Percentiles rank a stretch among this genome's conserved stretches.
phyloP scores from a whole-genome alignment of 306 rosid species.

The Prunus mira region DNA sequence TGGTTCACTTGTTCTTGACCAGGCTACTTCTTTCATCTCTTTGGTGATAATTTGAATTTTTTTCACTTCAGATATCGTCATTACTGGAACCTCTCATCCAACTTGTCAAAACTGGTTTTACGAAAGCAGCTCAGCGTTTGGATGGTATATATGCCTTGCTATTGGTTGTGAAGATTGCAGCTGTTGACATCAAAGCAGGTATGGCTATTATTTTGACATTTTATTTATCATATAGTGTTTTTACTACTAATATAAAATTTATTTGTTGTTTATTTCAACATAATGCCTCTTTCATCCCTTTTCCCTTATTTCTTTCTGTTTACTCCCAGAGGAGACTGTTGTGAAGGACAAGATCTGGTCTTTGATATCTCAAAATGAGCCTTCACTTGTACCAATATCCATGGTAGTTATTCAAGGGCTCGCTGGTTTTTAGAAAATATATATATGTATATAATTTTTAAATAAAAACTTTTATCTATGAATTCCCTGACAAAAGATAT shows the following conservation, averaged over 20 bases:
- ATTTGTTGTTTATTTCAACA: conserved; percentile 4
- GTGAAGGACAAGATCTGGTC: conserved; percentile 89
- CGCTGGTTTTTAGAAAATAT: background rate
- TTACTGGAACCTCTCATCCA: conserved; percentile 74
- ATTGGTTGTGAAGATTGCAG: conserved; percentile 73
- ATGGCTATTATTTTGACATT: background rate
- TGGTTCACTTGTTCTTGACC: conserved; percentile 19
- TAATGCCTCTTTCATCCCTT: conserved; percentile 3
- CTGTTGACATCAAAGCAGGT: conserved; percentile 98
- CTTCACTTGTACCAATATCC: conserved; percentile 74
- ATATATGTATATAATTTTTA: too few species aligned
- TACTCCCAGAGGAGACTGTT: conserved; percentile 61
- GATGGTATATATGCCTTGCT: conserved; percentile 93
- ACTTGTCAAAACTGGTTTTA: conserved; percentile 94
- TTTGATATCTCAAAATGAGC: conserved; percentile 80
- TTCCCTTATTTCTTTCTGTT: conserved; percentile 2
- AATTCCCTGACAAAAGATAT: background rate
- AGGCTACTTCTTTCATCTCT: conserved; percentile 8
- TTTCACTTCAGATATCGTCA: conserved; percentile 52
- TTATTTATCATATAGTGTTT: background rate
- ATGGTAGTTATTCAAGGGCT: conserved; percentile 48
- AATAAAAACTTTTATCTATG: too few species aligned
- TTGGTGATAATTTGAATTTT: conserved; percentile 11
- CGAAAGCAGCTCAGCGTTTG: conserved; percentile 87
- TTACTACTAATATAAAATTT: background rate